These are phyloP conservation scores for Zymoseptoria tritici DNA, from an alignment of 2,329 filamentous ascomycete genomes.

Conservation along the genomic window DNA sequence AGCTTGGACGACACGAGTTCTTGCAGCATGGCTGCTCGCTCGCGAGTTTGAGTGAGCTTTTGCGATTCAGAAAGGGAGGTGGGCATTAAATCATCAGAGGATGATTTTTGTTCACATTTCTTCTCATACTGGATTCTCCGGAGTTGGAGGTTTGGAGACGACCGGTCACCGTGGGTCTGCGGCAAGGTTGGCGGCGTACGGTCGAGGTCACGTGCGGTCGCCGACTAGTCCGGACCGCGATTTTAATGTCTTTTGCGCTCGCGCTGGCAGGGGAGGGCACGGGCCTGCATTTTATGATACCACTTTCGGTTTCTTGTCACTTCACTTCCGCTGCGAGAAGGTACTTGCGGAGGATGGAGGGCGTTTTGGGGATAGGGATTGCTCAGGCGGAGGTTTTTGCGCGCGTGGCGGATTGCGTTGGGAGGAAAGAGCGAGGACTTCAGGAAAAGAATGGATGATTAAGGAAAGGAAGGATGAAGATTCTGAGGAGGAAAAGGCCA, in stretches of 20 bases:
- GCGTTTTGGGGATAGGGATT: neutral
- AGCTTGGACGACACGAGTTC: constrained; percentile 88
- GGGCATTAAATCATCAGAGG: constrained; percentile 30
- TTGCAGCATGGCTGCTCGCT: constrained; percentile 83
- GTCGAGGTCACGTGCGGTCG: neutral
- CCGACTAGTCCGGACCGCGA: neutral
- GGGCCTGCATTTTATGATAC: neutral
- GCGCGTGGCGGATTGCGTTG: too few species aligned
- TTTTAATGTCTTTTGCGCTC: neutral
- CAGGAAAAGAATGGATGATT: too few species aligned
- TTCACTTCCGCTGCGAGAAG: neutral
- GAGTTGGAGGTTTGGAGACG: neutral
- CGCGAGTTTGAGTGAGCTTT: constrained; percentile 72
- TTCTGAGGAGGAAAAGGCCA: too few species aligned
- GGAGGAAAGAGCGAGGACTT: neutral
- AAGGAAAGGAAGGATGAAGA: too few species aligned
- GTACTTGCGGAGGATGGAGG: neutral
- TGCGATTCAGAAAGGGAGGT: constrained; percentile 73
- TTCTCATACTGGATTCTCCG: neutral
- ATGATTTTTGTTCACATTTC: neutral
- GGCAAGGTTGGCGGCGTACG: neutral
- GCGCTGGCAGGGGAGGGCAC: neutral
- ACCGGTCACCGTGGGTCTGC: neutral
- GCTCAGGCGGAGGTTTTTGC: neutral
- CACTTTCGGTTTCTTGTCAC: neutral